A percentile compares a stretch with the other conserved stretches of the same genome.
Conservation (phyloP, 495 filamentous ascomycete species). For the Friedmanniomyces endolithicus region DNA sequence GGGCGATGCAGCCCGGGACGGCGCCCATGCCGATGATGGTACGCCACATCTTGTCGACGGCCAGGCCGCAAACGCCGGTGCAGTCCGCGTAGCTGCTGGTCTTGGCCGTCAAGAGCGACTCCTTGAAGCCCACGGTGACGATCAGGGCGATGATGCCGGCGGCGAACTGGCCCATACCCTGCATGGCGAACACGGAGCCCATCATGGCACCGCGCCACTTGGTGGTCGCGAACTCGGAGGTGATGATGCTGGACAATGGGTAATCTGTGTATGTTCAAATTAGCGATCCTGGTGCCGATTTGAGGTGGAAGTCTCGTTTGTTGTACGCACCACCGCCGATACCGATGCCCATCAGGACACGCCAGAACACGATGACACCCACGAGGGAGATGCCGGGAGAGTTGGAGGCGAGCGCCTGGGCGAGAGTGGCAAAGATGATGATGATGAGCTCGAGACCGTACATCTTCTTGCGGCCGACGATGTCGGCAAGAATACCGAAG, state of each 20-base stretch:
- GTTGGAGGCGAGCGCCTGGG: constrained; percentile 55
- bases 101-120: constrained; percentile 44
- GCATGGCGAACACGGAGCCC: constrained; percentile 76
- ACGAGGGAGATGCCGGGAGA: constrained; percentile 59
- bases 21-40: constrained; percentile 64
- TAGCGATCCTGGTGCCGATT: neutral
- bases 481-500: constrained; percentile 72
- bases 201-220: constrained; percentile 84
- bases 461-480: constrained; percentile 69
- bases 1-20: constrained; percentile 62
- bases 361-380: constrained; percentile 79
- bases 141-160: constrained; percentile 62
- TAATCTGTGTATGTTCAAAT: constrained; percentile 42
- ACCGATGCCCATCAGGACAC: constrained; percentile 54
- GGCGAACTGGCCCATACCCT: constrained; percentile 63
- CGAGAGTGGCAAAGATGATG: constrained; percentile 75
- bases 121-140: constrained; percentile 58
- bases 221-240: constrained; percentile 72
- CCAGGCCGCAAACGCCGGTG: constrained; percentile 50
- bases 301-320: neutral
- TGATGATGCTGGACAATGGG: constrained; percentile 73
- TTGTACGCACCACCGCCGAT: constrained; percentile 17
- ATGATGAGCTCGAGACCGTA: constrained; percentile 81
- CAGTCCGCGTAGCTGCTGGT: constrained; percentile 40
- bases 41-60: constrained; percentile 82